Evolutionary conservation across 2,329 filamentous ascomycete genomes (phyloP).

Genomic region (Capronia coronata): DNA sequence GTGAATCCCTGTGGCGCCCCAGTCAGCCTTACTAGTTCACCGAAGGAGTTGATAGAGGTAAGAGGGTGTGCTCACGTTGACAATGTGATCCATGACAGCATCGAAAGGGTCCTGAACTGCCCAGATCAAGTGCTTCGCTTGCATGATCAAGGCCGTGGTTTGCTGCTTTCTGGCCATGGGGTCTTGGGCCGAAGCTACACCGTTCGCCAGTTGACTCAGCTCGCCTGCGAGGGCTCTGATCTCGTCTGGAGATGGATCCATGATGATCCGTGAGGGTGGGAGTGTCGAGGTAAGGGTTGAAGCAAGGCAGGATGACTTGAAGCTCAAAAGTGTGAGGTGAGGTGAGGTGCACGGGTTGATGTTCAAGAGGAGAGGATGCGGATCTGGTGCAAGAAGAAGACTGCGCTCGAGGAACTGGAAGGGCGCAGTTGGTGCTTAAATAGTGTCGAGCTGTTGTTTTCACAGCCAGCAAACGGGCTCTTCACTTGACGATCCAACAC

Average conservation of each 20-base stretch:
- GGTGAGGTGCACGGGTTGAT: background rate
- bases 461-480: background rate
- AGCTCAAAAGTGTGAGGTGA: background rate
- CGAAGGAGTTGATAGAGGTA: background rate
- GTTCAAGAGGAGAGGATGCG: background rate
- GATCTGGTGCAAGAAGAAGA: background rate
- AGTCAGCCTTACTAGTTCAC: background rate
- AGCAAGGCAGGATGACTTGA: background rate
- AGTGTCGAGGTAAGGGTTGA: background rate
- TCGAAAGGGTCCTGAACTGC: slow-evolving; percentile 12
- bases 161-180: slow-evolving; percentile 3
- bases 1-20: slow-evolving; percentile 5
- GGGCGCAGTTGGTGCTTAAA: background rate
- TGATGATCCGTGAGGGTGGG: background rate
- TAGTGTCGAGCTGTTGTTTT: background rate
- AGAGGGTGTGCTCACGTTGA: slow-evolving; percentile 6
- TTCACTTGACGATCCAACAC: background rate
- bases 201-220: slow-evolving; percentile 2
- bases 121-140: slow-evolving; percentile 14
- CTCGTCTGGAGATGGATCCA: slow-evolving; percentile 9
- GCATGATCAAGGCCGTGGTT: slow-evolving; percentile 5
- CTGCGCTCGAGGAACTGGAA: background rate
- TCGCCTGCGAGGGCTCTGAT: slow-evolving; percentile 7
- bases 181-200: background rate
- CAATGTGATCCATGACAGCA: slow-evolving; percentile 14